A percentile compares a stretch with the other conserved stretches of the same genome.
phyloP scores from a whole-genome alignment of 2,329 filamentous ascomycete genomes.

The Colletotrichum spaethianum region DNA sequence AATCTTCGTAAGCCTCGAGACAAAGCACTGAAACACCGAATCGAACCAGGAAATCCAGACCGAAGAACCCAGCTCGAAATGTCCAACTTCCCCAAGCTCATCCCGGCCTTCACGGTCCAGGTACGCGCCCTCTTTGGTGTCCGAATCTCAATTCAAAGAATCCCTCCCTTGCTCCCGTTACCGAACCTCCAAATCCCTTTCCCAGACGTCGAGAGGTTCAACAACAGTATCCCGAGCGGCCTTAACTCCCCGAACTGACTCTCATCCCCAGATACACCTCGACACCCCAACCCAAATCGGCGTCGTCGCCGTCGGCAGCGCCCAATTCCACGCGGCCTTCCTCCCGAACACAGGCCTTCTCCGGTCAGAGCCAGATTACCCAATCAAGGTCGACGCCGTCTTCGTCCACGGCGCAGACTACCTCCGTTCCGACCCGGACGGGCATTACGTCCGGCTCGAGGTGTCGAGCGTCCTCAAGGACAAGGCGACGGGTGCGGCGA shows the following conservation, averaged over 20 bases:
- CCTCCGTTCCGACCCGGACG: constrained; percentile 55
- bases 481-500: constrained; percentile 49
- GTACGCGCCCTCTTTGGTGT: constrained; percentile 45
- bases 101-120: constrained; percentile 55
- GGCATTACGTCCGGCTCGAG: constrained; percentile 54
- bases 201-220: neutral
- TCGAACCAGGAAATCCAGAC: neutral
- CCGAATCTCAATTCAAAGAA: neutral
- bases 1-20: neutral
- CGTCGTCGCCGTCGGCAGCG: constrained; percentile 48
- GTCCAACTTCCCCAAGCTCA: constrained; percentile 53
- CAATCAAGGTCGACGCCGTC: constrained; percentile 52
- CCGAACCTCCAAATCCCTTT: neutral
- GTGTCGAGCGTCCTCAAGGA: constrained; percentile 54
- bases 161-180: neutral
- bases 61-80: constrained; percentile 27
- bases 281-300: constrained; percentile 45
- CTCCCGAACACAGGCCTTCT: constrained; percentile 50
- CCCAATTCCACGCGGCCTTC: constrained; percentile 53
- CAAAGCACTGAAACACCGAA: neutral
- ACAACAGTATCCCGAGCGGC: neutral
- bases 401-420: constrained; percentile 58
- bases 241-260: constrained; percentile 7
- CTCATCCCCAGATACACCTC: constrained; percentile 50
- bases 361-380: constrained; percentile 53